Base-by-base conservation (phyloP, 1,284 basidiomycete species). In the Ceratobasidium sp. region DNA sequence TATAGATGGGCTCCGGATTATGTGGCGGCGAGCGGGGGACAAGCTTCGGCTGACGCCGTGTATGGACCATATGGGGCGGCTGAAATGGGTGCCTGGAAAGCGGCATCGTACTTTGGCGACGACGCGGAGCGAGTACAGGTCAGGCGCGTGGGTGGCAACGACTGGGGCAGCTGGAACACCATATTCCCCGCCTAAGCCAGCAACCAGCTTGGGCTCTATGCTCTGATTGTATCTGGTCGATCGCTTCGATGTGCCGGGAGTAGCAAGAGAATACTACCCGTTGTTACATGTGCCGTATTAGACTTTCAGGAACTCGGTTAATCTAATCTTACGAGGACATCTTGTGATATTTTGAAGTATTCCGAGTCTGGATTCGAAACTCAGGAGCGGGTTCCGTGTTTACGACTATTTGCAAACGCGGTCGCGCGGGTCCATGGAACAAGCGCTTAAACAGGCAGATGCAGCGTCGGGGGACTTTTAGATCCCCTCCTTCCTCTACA, bases 11-110 rank as follows among this genome's bases (percentile, higher is more conserved):
- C 84, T 8, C 60, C 70, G 13, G 69, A 68, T 76, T 84, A 21
- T 82, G 83, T 29, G 82, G 79, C 52, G 3, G 78, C 80, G 19
- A 80, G 81, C 27, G 25, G 66, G 52, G 53, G 73, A 62, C 16
- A 72, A 69, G 76, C 74, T 7, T 77, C 80, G 60, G 77, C 81
- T 4, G 82, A 79, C 19, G 82, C 87, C 71, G 78, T 82, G 2
- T 92, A 90, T 74, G 91, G 91, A 1, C 91, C 91, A 5, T 93
- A 88, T 74, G 79, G 80, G 42, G 87, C 88, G 76, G 85, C 87
- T 2, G 88, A 93, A 71, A 85, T 93, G 83, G 82, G 81, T 57
- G 80, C 82, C 3, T 93, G 91, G 91, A 84, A 82, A 75, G 84
- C 83, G 60, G 90, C 90, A 0, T 79, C 83, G 1, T 93, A 91